Percentiles rank a stretch among this genome's conserved stretches.
Evolutionary conservation across 2,329 filamentous ascomycete species (phyloP).

Genomic region (Myriosclerotinia duriaeana): DNA sequence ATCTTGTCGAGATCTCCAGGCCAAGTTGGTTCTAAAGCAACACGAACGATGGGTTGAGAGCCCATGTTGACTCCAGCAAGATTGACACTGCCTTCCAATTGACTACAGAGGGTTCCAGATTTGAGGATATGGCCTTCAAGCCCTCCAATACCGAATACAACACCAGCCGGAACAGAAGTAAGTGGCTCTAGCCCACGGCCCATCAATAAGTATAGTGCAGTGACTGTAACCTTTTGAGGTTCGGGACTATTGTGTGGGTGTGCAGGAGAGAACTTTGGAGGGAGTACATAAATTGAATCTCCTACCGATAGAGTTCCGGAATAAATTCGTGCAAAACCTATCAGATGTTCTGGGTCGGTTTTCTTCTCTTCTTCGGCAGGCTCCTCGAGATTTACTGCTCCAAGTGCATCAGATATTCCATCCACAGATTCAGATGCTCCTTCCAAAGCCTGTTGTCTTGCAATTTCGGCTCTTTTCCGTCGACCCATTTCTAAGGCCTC

Average conservation of each 20-base stretch:
- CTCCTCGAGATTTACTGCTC: conserved; percentile 59
- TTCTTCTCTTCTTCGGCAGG: conserved; percentile 54
- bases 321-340: conserved; percentile 92
- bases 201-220: conserved; percentile 93
- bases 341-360: conserved; percentile 78
- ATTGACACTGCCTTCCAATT: conserved; percentile 82
- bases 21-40: conserved; percentile 90
- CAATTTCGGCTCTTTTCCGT: conserved; percentile 85
- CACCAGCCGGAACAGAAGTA: conserved; percentile 82
- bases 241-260: conserved; percentile 69
- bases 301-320: conserved; percentile 88
- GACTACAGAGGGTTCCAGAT: conserved; percentile 88
- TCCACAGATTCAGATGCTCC: conserved; percentile 42
- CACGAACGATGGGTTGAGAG: conserved; percentile 88
- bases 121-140: conserved; percentile 94
- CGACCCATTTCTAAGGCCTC: conserved; percentile 86
- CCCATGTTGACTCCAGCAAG: conserved; percentile 80
- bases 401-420: conserved; percentile 57
- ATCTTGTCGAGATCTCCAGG: conserved; percentile 91
- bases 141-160: conserved; percentile 92
- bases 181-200: conserved; percentile 83
- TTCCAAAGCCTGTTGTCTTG: conserved; percentile 64
- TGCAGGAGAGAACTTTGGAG: conserved; percentile 88
- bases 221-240: conserved; percentile 80
- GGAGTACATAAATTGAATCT: conserved; percentile 85